Conservation (phyloP, 768 basidiomycete genomes). For the Trametes elegans region DNA sequence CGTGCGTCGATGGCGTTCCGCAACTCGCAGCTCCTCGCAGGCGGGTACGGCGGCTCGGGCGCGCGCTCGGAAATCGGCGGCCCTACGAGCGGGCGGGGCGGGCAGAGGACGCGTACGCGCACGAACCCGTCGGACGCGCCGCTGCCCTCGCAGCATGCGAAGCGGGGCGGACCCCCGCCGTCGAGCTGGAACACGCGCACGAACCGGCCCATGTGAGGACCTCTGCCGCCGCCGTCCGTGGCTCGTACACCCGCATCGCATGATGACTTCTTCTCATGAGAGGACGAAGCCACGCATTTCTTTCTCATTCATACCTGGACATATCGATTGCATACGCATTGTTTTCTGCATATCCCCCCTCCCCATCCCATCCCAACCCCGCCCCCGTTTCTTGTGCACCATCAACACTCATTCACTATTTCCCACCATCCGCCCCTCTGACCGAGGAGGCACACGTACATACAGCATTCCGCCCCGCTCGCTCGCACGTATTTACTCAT, state of each 20-base stretch:
- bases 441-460: not conserved
- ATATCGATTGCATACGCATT: not conserved
- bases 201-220: constrained; percentile 11
- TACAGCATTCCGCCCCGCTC: not conserved
- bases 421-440: not conserved
- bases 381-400: not conserved
- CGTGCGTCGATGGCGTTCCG: constrained; percentile 27
- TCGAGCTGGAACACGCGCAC: constrained; percentile 33
- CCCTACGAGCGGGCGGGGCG: constrained; percentile 16
- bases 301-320: not conserved
- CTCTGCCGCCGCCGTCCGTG: not conserved
- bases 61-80: constrained; percentile 12
- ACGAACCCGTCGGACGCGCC: constrained; percentile 30
- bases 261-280: too few relatives aligned
- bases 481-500: constrained; percentile 5
- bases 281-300: not conserved
- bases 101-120: constrained; percentile 29
- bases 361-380: not conserved
- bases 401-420: not conserved
- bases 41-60: constrained; percentile 12
- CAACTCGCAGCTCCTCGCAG: constrained; percentile 14
- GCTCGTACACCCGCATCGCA: too few relatives aligned
- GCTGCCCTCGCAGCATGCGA: constrained; percentile 13
- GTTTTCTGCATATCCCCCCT: not conserved
- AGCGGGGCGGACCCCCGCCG: constrained; percentile 29